These are phyloP conservation scores for Sequoiadendron giganteum DNA, from an alignment of 75 land plant genomes.

Conservation along the genomic window DNA sequence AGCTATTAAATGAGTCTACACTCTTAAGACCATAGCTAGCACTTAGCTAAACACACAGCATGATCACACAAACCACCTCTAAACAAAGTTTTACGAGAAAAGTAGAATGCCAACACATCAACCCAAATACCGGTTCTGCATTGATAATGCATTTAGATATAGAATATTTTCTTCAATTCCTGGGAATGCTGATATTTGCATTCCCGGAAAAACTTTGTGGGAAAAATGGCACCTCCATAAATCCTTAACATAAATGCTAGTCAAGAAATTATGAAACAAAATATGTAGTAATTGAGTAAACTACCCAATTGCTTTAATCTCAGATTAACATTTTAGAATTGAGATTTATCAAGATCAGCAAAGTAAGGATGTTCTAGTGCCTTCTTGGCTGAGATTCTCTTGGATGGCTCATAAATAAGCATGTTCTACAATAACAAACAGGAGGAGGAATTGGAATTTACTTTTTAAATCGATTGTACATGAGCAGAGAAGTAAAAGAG, in stretches of 20 bases:
- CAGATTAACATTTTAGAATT: conserved; percentile 16
- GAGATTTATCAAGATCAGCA: conserved; percentile 51
- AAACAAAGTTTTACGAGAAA: too few species aligned
- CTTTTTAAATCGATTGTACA: neutral
- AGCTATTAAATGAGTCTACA: neutral
- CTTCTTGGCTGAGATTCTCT: conserved; percentile 48
- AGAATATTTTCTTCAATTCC: neutral
- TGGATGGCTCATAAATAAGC: conserved; percentile 37
- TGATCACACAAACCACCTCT: neutral
- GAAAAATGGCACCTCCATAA: neutral
- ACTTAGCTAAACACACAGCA: neutral
- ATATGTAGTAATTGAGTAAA: neutral
- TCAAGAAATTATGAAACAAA: neutral
- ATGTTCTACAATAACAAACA: conserved; percentile 23
- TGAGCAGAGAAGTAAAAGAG: neutral
- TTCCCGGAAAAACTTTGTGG: neutral
- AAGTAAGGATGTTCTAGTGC: conserved; percentile 49
- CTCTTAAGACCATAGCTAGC: neutral
- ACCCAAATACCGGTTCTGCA: neutral
- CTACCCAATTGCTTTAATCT: neutral
- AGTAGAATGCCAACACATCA: neutral
- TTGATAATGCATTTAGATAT: neutral
- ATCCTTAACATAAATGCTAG: neutral
- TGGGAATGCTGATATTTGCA: neutral
- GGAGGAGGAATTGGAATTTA: neutral